Evolutionary conservation across 495 filamentous ascomycete genomes (phyloP).

Genomic region (Penicillium paxilli): DNA sequence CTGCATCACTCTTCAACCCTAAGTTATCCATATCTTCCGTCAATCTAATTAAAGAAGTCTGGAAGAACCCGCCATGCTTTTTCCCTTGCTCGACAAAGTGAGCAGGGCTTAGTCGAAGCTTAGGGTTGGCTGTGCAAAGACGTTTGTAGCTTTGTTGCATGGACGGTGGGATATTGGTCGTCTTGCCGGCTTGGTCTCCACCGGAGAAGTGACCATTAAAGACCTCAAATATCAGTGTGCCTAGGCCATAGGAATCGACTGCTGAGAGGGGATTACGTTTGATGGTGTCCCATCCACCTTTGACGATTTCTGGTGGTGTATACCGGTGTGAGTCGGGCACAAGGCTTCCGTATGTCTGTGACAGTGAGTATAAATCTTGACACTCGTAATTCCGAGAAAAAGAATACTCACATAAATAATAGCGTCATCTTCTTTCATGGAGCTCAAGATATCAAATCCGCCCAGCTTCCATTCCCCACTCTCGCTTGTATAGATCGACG

Average conservation of each 20-base stretch:
- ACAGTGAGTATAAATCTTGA: constrained; percentile 8
- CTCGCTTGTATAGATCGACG: constrained; percentile 87
- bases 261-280: constrained; percentile 80
- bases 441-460: constrained; percentile 91
- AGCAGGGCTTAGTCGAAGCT: constrained; percentile 76
- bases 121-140: constrained; percentile 84
- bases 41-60: constrained; percentile 85
- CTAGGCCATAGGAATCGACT: constrained; percentile 84
- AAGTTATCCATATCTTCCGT: constrained; percentile 91
- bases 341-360: constrained; percentile 78
- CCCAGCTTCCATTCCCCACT: constrained; percentile 98
- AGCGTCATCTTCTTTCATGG: constrained; percentile 91
- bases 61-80: constrained; percentile 82
- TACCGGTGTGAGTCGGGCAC: constrained; percentile 81
- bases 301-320: constrained; percentile 81
- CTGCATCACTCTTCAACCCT: constrained; percentile 79
- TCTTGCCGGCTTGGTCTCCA: constrained; percentile 74
- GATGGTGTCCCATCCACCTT: constrained; percentile 82
- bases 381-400: background rate
- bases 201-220: constrained; percentile 81
- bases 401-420: constrained; percentile 77
- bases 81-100: constrained; percentile 90
- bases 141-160: constrained; percentile 91
- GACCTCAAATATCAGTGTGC: constrained; percentile 80
- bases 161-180: constrained; percentile 79